Base-by-base conservation (phyloP, 805 yeast species). In the Lipomyces lipofer region DNA sequence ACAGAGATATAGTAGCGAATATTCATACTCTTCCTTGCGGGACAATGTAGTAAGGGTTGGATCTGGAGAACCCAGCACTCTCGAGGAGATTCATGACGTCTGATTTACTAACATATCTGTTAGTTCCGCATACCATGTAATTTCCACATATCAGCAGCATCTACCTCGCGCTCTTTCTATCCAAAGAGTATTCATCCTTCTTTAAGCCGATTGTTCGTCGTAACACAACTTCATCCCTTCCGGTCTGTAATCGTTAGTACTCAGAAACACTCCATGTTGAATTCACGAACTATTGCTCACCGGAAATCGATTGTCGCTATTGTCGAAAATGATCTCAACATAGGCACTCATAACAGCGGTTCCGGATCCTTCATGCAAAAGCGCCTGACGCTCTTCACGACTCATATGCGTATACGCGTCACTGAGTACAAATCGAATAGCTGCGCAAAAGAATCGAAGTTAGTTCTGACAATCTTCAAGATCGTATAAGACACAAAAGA, bases 11-110 rank as follows among this genome's bases (percentile, higher is more conserved):
- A 13, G n/a, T 28, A n/a, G n/a, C 25, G 8, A 27, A 19, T 22
- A 13, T 12, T 27, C 51, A 7, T 25, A 48, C 88, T 63, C 88
- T 78, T 19, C 99, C 99, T 71, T 94, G 99, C 0, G 99, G 98
- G 4, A 94, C 98, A 63, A 94, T 92, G 68, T 92, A 92, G 70
- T 91, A 92, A 0, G 97, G 97, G 60, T 90, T 91, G 4, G 89
- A 82, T 57, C 86, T 78, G 0, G 96, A 86, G 66, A 94, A 89
- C 0, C 99, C 99, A 0, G 96, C 96, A 65, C 88, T 84, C 68
- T 92, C 97, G 33, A 91, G 74, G 59, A 88, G 72, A 59, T 87
- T 86, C 81, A 84, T 83, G 13, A 91, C 78, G 66, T 90, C 97
- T 1, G 86, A 76, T 63, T 90, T 80, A 17, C 58, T 59, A 17